phyloP scores from a whole-genome alignment of 176 grass and related monocot species.

The Musa schizocarpa region DNA sequence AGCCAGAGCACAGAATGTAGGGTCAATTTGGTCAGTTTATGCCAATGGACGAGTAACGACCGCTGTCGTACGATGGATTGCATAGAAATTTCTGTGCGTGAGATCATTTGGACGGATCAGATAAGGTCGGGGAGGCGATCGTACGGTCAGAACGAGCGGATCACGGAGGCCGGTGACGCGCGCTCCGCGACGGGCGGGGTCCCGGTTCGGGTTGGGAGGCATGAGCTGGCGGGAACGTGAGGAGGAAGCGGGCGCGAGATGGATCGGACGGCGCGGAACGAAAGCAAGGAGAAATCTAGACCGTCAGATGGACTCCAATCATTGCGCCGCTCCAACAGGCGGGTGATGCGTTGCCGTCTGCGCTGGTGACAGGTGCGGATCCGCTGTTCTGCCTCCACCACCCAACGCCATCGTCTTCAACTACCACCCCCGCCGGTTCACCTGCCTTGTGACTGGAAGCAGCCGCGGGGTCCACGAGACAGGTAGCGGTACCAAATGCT shows the following conservation, averaged over 20 bases:
- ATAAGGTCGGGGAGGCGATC: not conserved
- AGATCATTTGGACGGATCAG: not conserved
- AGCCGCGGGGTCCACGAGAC: not conserved
- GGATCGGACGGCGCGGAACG: not conserved
- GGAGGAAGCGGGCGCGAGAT: not conserved
- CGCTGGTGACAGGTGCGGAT: conserved; percentile 3
- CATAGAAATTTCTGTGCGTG: not conserved
- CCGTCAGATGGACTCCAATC: conserved; percentile 1
- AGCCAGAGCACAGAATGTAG: not conserved
- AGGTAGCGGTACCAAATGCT: too few species aligned
- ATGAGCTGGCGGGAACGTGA: conserved; percentile 17
- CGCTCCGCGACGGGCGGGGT: not conserved
- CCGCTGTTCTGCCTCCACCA: not conserved
- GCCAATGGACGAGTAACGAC: not conserved
- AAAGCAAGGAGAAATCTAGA: not conserved
- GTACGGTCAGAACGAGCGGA: not conserved
- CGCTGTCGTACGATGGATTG: not conserved
- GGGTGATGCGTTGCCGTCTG: conserved; percentile 17
- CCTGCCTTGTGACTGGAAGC: not conserved
- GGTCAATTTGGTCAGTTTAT: not conserved
- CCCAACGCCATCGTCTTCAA: not conserved
- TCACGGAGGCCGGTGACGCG: not conserved
- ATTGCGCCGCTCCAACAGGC: conserved; percentile 6
- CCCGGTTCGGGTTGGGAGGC: not conserved
- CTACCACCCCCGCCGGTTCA: not conserved